Evolutionary conservation across 1,284 basidiomycete genomes (phyloP).

Genomic region (Cryptococcus wingfieldii): DNA sequence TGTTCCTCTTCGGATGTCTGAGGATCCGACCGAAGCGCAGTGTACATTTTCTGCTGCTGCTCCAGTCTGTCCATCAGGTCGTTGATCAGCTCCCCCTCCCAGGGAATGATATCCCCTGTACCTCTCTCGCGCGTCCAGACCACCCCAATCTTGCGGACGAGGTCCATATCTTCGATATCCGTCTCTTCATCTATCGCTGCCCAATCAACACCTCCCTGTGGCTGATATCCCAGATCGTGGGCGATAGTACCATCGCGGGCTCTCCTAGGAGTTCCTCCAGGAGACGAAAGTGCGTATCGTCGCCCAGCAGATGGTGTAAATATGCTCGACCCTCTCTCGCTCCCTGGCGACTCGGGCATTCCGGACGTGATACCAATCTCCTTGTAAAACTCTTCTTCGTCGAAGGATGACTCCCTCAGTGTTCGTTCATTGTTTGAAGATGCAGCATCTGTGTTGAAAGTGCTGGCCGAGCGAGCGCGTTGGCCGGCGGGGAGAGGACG

Average conservation of each 20-base stretch:
- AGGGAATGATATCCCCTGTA: constrained; percentile 70
- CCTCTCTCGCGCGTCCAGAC: constrained; percentile 85
- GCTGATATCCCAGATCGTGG: not conserved
- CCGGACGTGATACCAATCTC: not conserved
- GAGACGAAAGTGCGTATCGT: not conserved
- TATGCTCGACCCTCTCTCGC: too few species aligned
- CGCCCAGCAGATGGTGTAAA: not conserved
- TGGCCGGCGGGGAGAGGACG: not conserved
- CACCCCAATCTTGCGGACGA: constrained; percentile 55
- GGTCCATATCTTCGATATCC: constrained; percentile 35
- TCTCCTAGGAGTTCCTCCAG: not conserved
- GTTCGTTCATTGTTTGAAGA: not conserved
- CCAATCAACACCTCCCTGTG: not conserved
- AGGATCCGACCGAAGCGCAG: constrained; percentile 64
- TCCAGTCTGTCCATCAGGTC: constrained; percentile 73
- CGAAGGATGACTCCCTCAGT: not conserved
- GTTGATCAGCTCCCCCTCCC: constrained; percentile 69
- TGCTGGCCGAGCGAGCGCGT: not conserved
- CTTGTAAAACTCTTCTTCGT: not conserved
- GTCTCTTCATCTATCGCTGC: constrained; percentile 4
- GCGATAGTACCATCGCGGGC: not conserved
- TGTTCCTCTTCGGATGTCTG: constrained; percentile 83
- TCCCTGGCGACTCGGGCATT: not conserved
- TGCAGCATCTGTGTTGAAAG: not conserved
- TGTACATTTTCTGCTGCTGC: constrained; percentile 58